Percentiles rank a stretch among this genome's conserved stretches.
These are phyloP conservation scores for Aspergillus nidulans DNA, from an alignment of 495 filamentous ascomycete species.

Conservation along the genomic window DNA sequence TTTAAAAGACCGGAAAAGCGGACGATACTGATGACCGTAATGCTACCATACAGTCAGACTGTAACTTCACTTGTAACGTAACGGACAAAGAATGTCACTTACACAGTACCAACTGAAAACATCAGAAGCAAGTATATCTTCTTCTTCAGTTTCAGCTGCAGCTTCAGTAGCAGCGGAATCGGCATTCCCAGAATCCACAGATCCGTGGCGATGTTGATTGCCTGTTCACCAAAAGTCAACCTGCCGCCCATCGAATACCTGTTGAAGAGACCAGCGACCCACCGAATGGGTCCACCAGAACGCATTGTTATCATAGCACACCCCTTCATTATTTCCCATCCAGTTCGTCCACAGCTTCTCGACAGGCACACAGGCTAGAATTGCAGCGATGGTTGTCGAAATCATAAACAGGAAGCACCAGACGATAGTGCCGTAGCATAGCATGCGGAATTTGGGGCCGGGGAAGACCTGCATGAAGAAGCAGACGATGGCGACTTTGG, in stretches of 20 bases:
- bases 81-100: not conserved
- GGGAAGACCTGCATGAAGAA: constrained; percentile 1
- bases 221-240: not conserved
- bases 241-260: not conserved
- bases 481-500: not conserved
- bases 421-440: not conserved
- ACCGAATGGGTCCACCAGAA: constrained; percentile 1
- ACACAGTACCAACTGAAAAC: not conserved
- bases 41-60: not conserved
- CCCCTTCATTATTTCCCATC: not conserved
- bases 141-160: not conserved
- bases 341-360: not conserved
- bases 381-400: not conserved
- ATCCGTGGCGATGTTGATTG: not conserved
- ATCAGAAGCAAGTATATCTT: not conserved
- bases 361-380: not conserved
- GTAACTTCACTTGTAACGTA: not conserved
- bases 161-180: not conserved
- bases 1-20: not conserved
- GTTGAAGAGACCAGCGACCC: not conserved
- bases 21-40: not conserved
- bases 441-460: not conserved
- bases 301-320: not conserved
- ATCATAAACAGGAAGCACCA: not conserved
- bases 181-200: not conserved